These are phyloP conservation scores for Hippophae rhamnoides DNA, from an alignment of 306 rosid genomes.

Conservation along the genomic window DNA sequence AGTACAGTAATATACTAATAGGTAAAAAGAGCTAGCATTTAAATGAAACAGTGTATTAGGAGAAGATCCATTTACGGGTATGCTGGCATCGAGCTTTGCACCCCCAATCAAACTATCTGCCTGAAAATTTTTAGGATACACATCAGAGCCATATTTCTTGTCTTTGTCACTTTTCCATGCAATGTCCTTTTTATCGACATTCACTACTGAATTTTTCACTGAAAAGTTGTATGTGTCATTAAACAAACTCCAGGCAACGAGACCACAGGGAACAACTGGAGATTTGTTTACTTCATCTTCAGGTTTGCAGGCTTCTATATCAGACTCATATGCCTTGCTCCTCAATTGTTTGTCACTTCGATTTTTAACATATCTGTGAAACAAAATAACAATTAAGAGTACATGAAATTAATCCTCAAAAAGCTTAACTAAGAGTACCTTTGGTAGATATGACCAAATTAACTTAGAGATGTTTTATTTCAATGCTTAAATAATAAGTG, in stretches of 20 bases:
- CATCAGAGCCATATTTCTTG: constrained; percentile 55
- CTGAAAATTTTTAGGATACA: constrained; percentile 79
- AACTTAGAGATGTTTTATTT: no score
- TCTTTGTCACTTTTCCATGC: constrained; percentile 74
- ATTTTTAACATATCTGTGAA: constrained; percentile 57
- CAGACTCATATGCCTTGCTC: constrained; percentile 19
- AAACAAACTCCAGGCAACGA: constrained; percentile 83
- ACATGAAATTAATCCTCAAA: neutral
- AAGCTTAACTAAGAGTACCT: neutral
- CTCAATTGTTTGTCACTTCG: constrained; percentile 52
- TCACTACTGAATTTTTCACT: constrained; percentile 30
- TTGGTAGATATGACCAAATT: neutral
- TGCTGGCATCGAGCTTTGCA: constrained; percentile 51
- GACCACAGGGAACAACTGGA: constrained; percentile 82
- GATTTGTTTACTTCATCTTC: constrained; percentile 29
- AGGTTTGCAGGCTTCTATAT: constrained; percentile 31
- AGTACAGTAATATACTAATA: neutral
- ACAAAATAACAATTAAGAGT: no score
- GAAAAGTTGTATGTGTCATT: constrained; percentile 69
- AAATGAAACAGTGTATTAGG: neutral
- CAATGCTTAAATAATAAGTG: neutral
- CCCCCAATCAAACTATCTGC: constrained; percentile 57
- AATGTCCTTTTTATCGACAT: constrained; percentile 62
- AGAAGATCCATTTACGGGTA: constrained; percentile 46
- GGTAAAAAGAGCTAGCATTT: neutral